Base-by-base conservation (phyloP, 768 basidiomycete species). In the Panaeolus papilionaceus region DNA sequence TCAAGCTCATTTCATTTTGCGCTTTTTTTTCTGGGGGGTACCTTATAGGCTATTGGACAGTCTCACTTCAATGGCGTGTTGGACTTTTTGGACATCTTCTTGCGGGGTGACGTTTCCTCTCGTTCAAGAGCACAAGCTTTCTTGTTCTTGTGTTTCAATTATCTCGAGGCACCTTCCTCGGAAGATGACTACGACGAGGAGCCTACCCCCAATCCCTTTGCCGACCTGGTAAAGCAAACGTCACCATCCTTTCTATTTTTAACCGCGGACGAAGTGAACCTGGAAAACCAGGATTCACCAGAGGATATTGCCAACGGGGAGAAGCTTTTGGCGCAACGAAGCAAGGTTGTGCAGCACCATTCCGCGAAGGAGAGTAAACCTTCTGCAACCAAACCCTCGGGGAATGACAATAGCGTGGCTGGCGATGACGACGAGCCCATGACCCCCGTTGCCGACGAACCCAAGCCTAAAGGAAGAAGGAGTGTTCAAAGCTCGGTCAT, bases 81-180 rank as follows among this genome's bases (percentile, higher is more conserved):
- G 45, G 91, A 92, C 72, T 92, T 96, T 68, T 82, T 91, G 33
- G 94, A 96, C 79, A 80, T 96, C 66, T 96, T 96, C 79, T 82
- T 92, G 63, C 91, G 92, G 28, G 76, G 76, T 10, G 87, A 92
- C 71, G 83, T 94, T 51, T 89, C 93, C 8, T 94, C 94, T 1
- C 75, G 79, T 6, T 88, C 90, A 63, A 91, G 95, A 51, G 93
- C 92, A 7, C 84, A 80, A 51, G 92, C 91, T 2, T 95, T 97
- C 77, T 85, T 97, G 37, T 95, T 92, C 91, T 84, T 96, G 65
- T 85, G 95, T 73, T 95, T 88, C 79, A 88, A 91, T 73, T 92
- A 93, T 74, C 84, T 92, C 68, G 92, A 93, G 74, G 77, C 78
- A 14, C 75, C 78, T 10, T 71, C 76, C 4, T 69, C 77, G 37